Base-by-base conservation (phyloP, 2,329 filamentous ascomycete species). In the Arthrobotrys sinensis region DNA sequence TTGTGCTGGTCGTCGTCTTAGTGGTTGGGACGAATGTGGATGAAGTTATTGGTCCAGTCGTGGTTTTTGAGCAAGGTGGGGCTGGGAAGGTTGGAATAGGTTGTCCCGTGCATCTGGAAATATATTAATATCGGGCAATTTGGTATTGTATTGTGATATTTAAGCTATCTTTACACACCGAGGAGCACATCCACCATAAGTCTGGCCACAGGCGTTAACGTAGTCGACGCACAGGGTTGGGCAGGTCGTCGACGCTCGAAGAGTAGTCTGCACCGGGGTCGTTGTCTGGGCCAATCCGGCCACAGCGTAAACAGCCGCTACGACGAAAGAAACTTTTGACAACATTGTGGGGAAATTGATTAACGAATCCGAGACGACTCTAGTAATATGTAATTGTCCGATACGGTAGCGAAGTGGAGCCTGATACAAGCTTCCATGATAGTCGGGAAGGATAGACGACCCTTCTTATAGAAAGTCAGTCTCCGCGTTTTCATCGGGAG, bases 171-270 rank as follows among this genome's bases (percentile, higher is more conserved):
- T 16, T 32, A 55, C 68, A 8, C 53, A 75, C 70, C 57, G 38
- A 62, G 71, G 64, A 50, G 32, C 24, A 19, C 71, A 76, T 60
- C 63, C 63, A 53, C 71, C 71, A 10, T 66, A 76, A 2, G 21
- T 32, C 16, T 48, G 6, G 19, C 71, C 71, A 50, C 71, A 76
- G 1, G 63, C 32, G 19, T 69, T 64, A 14, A 63, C 43, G 19
- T 64, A 65, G 38, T 76, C 71, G 14, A 69, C 38, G 36, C 71
- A 76, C 10, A 69, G 2, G 2, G n/a, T 45, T 12, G 55, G 53
- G 53, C 71, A 76, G 7, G 21, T 16, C 12, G 63, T 48, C 16
- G 53, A 32, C 36, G 63, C 24, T 38, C 38, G 52, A 24, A 19
- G 36, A n/a, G 52, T 50, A 28, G 52, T 67, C 10, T n/a, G 0